Percentiles rank a stretch among this genome's conserved stretches.
These are phyloP conservation scores for Castanospermum australe DNA, from an alignment of 306 rosid species.

Conservation along the genomic window DNA sequence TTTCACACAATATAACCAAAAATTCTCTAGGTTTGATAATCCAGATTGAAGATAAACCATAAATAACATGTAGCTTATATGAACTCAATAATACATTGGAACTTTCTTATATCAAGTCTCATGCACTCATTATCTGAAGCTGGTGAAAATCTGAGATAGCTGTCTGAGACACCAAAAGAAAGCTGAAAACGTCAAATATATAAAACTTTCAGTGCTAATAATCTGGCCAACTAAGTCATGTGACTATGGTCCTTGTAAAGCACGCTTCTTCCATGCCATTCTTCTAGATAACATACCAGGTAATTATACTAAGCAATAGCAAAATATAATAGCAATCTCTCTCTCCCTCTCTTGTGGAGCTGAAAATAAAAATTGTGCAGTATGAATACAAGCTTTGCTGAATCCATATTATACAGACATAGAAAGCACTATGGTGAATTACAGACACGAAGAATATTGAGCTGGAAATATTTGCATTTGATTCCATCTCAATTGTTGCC, in stretches of 20 bases:
- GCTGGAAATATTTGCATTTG: not conserved
- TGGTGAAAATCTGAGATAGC: not conserved
- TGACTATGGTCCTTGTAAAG: not conserved
- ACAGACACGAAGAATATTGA: not conserved
- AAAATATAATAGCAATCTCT: not conserved
- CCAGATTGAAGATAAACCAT: slow-evolving; percentile 8
- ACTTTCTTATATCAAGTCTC: not conserved
- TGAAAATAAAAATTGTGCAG: not conserved
- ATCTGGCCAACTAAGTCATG: not conserved
- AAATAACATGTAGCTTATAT: not conserved
- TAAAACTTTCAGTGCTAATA: not conserved
- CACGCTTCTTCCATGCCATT: not conserved
- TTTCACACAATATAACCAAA: not conserved
- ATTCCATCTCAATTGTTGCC: not conserved
- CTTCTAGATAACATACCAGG: slow-evolving; percentile 24
- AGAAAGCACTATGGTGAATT: not conserved
- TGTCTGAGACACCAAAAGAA: slow-evolving; percentile 9
- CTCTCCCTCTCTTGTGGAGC: not conserved
- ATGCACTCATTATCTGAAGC: not conserved
- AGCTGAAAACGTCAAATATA: not conserved
- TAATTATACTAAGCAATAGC: not conserved
- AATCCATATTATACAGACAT: not conserved
- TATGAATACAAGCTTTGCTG: not conserved
- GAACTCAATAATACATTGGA: not conserved
- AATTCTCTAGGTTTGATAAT: slow-evolving; percentile 5